Conservation (phyloP, 129 eudicot genomes). For the Flaveria linearis region DNA sequence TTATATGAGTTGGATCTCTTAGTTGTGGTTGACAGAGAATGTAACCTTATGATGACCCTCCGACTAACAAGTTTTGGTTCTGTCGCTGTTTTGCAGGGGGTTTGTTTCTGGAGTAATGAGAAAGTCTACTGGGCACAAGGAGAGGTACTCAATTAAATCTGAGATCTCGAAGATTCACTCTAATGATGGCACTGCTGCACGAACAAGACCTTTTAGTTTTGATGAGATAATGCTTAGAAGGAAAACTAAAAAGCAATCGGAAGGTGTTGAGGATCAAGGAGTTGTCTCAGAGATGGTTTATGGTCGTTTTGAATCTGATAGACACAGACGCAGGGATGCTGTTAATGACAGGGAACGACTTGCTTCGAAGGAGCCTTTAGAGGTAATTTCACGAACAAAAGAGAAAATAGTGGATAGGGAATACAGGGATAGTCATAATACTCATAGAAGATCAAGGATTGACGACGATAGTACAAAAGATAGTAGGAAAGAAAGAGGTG, state of each 20-base stretch:
- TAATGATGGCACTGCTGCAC: constrained; percentile 72
- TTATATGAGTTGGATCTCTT: no score
- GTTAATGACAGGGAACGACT: constrained; percentile 23
- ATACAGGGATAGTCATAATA: constrained; percentile 35
- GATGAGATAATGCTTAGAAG: constrained; percentile 85
- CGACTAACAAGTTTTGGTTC: no score
- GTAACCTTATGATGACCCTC: no score
- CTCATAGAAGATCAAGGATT: constrained; percentile 41
- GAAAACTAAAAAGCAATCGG: constrained; percentile 49
- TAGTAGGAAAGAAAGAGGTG: constrained; percentile 42
- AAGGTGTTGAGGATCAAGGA: constrained; percentile 27
- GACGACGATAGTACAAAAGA: constrained; percentile 30
- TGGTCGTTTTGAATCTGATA: constrained; percentile 37
- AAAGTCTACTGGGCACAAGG: constrained; percentile 51
- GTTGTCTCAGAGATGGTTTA: constrained; percentile 32
- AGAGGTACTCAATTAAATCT: constrained; percentile 34
- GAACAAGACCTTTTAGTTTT: constrained; percentile 84
- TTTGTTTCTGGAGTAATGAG: constrained; percentile 45
- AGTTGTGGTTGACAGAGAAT: no score
- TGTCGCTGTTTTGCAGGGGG: constrained; percentile 3
- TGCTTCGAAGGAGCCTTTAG: constrained; percentile 42
- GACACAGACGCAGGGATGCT: constrained; percentile 33
- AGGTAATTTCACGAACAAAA: constrained; percentile 46
- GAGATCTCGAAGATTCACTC: constrained; percentile 38
- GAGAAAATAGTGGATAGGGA: constrained; percentile 41